Evolutionary conservation across 176 grass and related monocot genomes (phyloP).

Genomic region (Oropetium thomaeum): DNA sequence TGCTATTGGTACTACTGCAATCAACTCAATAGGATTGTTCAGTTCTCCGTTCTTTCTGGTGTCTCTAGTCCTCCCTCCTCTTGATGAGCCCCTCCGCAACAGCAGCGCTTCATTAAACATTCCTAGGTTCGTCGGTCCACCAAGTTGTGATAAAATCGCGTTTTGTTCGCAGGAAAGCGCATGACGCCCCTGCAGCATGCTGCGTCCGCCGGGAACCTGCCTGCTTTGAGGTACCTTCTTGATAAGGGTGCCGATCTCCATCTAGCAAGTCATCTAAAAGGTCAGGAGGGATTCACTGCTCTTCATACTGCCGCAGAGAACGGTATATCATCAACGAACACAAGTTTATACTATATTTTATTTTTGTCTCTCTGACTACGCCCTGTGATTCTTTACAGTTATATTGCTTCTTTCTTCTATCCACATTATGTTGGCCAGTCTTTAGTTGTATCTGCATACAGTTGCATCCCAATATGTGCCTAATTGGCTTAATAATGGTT

Average conservation of each 20-base stretch:
- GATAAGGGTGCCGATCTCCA: slow-evolving; percentile 28
- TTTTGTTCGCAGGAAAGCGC: background rate
- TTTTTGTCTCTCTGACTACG: background rate
- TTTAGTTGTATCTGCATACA: background rate
- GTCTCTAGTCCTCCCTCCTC: background rate
- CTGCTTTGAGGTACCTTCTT: slow-evolving; percentile 27
- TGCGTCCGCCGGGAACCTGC: slow-evolving; percentile 17
- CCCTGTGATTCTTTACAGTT: too few species aligned
- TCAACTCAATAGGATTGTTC: background rate
- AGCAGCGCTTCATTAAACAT: too few species aligned
- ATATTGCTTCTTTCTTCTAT: background rate
- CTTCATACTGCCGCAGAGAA: too few species aligned
- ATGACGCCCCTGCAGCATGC: slow-evolving; percentile 38
- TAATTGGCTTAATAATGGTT: background rate
- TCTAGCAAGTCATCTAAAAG: too few species aligned
- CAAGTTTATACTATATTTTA: too few species aligned
- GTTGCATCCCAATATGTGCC: background rate
- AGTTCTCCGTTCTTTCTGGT: too few species aligned
- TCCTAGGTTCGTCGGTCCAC: background rate
- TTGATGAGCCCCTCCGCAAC: background rate
- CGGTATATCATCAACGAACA: too few species aligned
- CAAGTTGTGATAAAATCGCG: background rate
- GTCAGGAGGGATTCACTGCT: too few species aligned
- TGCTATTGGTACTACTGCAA: background rate
- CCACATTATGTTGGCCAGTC: background rate